Percentiles rank a stretch among this genome's conserved stretches.
Conservation (phyloP, 345 rosid genomes). For the Rhodamnia argentea region DNA sequence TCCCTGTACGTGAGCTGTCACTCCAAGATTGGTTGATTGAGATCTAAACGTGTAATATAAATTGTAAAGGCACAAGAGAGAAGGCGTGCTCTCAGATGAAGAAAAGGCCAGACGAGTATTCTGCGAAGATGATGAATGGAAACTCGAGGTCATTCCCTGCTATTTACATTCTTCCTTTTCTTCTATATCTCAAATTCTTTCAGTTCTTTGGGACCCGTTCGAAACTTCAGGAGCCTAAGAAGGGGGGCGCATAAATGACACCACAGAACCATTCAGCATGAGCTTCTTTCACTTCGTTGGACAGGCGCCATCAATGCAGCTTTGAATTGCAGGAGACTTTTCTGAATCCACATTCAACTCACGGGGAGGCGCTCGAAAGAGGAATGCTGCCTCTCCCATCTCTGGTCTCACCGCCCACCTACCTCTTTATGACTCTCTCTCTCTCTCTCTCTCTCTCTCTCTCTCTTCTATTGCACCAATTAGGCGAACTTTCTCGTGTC, state of each 20-base stretch:
- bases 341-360: background rate
- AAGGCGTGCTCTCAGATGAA: too few species aligned
- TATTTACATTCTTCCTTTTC: too few species aligned
- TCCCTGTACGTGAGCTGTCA: too few species aligned
- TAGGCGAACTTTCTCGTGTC: background rate
- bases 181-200: too few species aligned
- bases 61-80: too few species aligned
- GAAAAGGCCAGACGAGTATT: too few species aligned
- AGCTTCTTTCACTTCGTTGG: background rate
- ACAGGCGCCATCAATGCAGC: background rate
- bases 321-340: background rate
- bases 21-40: too few species aligned
- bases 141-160: too few species aligned
- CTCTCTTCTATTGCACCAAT: background rate
- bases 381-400: background rate
- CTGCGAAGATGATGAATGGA: too few species aligned
- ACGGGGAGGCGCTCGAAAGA: background rate
- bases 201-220: background rate
- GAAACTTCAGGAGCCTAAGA: background rate
- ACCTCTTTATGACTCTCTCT: background rate
- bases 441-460: background rate
- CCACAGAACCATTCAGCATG: background rate
- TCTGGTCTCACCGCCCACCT: background rate
- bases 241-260: background rate
- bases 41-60: too few species aligned